A percentile compares a stretch with the other conserved stretches of the same genome.
Conservation (phyloP, 208 protist genomes). For the Tritrichomonas foetus region DNA sequence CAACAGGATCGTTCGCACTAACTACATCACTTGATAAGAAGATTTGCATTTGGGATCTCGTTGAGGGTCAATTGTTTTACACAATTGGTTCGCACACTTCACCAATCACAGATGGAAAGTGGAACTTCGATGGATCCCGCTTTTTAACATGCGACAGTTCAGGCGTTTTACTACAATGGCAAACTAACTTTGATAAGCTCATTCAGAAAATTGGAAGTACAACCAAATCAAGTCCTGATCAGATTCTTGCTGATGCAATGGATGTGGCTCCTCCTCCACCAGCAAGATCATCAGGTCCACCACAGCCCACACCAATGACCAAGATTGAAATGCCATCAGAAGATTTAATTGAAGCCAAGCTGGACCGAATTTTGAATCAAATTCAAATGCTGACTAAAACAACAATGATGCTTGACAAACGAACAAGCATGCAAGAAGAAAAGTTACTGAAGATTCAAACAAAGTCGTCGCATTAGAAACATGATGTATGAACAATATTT, state of each 20-base stretch:
- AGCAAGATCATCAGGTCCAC: not conserved
- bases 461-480: too few relatives aligned
- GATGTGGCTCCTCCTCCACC: not conserved
- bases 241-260: not conserved
- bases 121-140: not conserved
- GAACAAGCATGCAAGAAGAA: not conserved
- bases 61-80: conserved; percentile 18
- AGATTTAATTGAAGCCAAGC: not conserved
- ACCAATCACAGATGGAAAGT: not conserved
- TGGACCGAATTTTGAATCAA: not conserved
- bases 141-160: not conserved
- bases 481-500: too few relatives aligned
- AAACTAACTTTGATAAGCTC: conserved; percentile 29
- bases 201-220: not conserved
- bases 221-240: not conserved
- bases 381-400: not conserved
- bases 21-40: not conserved
- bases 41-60: not conserved
- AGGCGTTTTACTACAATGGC: not conserved
- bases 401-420: not conserved
- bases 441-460: too few relatives aligned
- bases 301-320: not conserved
- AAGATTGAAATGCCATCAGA: not conserved
- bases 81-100: not conserved
- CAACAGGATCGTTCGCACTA: not conserved